Evolutionary conservation across 2,329 filamentous ascomycete genomes (phyloP).

Genomic region (Fusarium veterinarium): DNA sequence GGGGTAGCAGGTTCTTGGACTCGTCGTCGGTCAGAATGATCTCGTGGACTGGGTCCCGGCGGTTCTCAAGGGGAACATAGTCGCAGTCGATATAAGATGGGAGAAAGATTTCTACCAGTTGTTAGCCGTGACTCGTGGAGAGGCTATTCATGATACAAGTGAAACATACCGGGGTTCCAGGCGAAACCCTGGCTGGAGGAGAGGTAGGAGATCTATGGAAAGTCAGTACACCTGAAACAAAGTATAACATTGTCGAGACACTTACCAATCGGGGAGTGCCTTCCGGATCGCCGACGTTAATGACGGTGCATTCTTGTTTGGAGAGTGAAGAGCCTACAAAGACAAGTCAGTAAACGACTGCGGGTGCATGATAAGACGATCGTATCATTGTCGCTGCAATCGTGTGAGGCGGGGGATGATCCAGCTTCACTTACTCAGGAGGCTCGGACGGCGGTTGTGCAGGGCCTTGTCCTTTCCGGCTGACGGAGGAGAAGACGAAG

Average conservation of each 20-base stretch:
- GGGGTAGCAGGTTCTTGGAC: conserved; percentile 73
- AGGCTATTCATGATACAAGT: neutral
- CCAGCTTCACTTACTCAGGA: conserved; percentile 62
- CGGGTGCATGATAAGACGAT: conserved; percentile 15
- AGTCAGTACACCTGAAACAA: conserved; percentile 26
- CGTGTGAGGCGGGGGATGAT: conserved; percentile 9
- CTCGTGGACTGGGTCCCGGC: conserved; percentile 81
- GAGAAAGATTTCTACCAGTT: conserved; percentile 77
- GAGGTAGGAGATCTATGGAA: conserved; percentile 77
- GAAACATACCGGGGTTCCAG: conserved; percentile 77
- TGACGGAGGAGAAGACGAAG: conserved; percentile 67
- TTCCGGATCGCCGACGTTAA: conserved; percentile 81
- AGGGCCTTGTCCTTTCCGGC: conserved; percentile 59
- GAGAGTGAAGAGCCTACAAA: conserved; percentile 74
- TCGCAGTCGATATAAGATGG: conserved; percentile 82
- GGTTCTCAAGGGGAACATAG: conserved; percentile 79
- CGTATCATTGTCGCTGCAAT: conserved; percentile 20
- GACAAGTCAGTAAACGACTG: conserved; percentile 48
- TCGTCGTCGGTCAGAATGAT: conserved; percentile 84
- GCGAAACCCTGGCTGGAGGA: conserved; percentile 83
- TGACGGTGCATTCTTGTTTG: conserved; percentile 81
- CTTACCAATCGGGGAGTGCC: conserved; percentile 78
- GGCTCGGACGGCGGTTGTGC: conserved; percentile 69
- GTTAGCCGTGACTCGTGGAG: conserved; percentile 9
- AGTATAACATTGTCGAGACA: conserved; percentile 1